These are phyloP conservation scores for Botryotinia calthae DNA, from an alignment of 2,329 filamentous ascomycete species.

Conservation along the genomic window DNA sequence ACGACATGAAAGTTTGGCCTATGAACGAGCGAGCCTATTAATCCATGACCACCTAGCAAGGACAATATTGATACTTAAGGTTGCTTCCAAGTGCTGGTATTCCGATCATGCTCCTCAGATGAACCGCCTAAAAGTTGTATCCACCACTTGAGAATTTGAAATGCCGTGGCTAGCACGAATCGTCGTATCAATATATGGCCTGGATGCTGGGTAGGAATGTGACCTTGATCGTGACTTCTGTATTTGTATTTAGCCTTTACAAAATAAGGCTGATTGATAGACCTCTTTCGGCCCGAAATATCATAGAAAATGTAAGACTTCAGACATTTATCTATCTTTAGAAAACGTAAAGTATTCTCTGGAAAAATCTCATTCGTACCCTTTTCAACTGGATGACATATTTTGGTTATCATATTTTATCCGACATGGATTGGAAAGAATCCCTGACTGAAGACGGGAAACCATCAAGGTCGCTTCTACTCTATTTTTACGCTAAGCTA, in stretches of 20 bases:
- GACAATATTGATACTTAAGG: neutral
- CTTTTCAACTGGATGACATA: neutral
- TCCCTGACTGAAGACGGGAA: constrained; percentile 10
- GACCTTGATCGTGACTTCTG: constrained; percentile 10
- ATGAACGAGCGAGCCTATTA: neutral
- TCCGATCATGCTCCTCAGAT: neutral
- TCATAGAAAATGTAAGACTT: constrained; percentile 15
- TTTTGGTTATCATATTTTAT: constrained; percentile 23
- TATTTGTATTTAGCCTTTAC: constrained; percentile 20
- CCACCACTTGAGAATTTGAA: neutral
- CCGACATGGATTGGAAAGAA: constrained; percentile 20
- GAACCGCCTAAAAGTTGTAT: neutral
- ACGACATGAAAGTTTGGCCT: neutral
- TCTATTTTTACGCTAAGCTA: constrained; percentile 7
- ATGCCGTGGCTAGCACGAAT: neutral
- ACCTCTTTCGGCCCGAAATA: constrained; percentile 17
- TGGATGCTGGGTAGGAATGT: neutral
- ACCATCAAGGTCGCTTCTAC: constrained; percentile 12
- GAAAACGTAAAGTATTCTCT: neutral
- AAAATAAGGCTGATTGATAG: constrained; percentile 22
- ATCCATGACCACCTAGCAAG: neutral
- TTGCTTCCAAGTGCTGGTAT: neutral
- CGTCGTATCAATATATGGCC: neutral
- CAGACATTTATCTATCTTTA: constrained; percentile 1
- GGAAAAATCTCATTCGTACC: neutral